Evolutionary conservation across 2,329 filamentous ascomycete species (phyloP), one percentile per base, ranked within the genome.

Genomic region (Fusarium sp.): DNA sequence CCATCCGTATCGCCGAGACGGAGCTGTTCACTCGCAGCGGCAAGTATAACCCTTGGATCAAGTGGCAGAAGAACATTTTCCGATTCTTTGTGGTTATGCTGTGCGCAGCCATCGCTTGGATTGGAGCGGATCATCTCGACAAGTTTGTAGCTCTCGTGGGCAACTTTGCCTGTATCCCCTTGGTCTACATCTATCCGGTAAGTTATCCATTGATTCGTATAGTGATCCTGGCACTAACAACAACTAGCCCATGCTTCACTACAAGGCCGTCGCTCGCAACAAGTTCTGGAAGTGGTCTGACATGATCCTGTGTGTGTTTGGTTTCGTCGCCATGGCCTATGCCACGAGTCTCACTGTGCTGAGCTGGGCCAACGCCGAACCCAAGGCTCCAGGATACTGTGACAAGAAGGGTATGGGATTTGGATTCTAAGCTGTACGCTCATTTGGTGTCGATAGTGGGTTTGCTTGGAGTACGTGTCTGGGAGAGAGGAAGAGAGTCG

Each of bases 1-100:
- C 97, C 50, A 98, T 99, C 79, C 93, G 96, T 80, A 99, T 99
- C 80, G 95, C 94, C 37, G 95, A 97, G 84, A 98, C 97, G 78
- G 95, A 95, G 76, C 88, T 98, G 8, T 99, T 98, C 83, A 97
- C 94, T 27, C 90, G 93, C 80, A 98, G 95, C 72, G 95, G 97
- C 77, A 99, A 99, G 84, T 98, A 98, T 85, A 98, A 98, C 81
- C 95, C 95, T 1, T 97, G 94, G 81, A 97, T 99, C 87, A 99
- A 99, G 86, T 99, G 97, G 97, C 94, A 98, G 88, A 99, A 99
- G 91, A 99, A 99, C 78, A 86, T 93, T 37, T 99, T 98, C 87
- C 93, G 97, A 64, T 99, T 98, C 87, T 92, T 96, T 80, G 91
- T 98, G 72, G 97, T 98, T 60, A 90, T 94, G 79, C 84, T 97